A percentile compares a stretch with the other conserved stretches of the same genome.
These are phyloP conservation scores for Lactifluus subvellereus DNA, from an alignment of 768 basidiomycete genomes.

Conservation along the genomic window DNA sequence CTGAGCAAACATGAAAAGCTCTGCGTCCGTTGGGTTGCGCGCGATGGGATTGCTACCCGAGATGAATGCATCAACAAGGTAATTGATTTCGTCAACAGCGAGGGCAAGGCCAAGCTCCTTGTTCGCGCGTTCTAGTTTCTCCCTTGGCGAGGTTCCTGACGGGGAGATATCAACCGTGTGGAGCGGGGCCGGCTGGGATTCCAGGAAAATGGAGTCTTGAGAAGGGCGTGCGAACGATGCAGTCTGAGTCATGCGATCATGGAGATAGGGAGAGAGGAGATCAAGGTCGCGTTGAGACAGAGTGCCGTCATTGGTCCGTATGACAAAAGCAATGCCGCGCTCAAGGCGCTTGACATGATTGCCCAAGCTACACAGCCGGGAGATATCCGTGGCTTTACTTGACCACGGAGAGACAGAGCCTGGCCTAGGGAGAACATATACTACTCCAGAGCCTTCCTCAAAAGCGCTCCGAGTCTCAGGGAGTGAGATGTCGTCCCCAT, in stretches of 20 bases:
- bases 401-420: conserved; percentile 99
- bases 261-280: conserved; percentile 63
- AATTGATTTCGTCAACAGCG: conserved; percentile 79
- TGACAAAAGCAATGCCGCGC: conserved; percentile 67
- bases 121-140: conserved; percentile 71
- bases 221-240: conserved; percentile 54
- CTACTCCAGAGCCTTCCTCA: conserved; percentile 37
- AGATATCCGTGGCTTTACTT: conserved; percentile 96
- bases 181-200: conserved; percentile 60
- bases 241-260: conserved; percentile 97
- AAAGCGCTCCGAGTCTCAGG: conserved; percentile 38
- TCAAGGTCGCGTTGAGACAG: conserved; percentile 45
- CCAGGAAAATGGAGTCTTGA: conserved; percentile 51
- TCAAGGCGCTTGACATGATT: conserved; percentile 74
- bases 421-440: conserved; percentile 74
- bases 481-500: conserved; percentile 71
- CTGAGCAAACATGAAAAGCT: conserved; percentile 99
- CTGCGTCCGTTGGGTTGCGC: conserved; percentile 92
- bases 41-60: conserved; percentile 59
- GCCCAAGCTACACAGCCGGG: conserved; percentile 77
- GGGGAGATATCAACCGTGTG: conserved; percentile 58
- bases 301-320: conserved; percentile 41
- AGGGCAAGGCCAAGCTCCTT: conserved; percentile 84
- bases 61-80: conserved; percentile 84
- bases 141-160: conserved; percentile 41